Conservation (phyloP, 805 yeast genomes). For the Starmerella stigmatis region DNA sequence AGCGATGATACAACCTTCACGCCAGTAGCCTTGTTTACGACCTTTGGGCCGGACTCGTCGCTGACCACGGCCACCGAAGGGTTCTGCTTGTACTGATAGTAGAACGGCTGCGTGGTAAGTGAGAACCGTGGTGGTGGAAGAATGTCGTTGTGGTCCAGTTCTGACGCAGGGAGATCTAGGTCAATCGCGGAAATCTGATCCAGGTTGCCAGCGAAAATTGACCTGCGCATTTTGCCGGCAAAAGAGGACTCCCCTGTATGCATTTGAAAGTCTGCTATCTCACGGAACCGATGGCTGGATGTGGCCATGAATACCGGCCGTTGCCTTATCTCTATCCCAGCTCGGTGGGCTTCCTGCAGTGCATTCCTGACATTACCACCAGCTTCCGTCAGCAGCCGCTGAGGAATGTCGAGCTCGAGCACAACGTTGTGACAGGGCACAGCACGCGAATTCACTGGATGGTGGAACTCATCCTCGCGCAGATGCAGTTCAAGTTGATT, state of each 20-base stretch:
- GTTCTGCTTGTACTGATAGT: slow-evolving; percentile 68
- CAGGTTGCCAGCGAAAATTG: slow-evolving; percentile 38
- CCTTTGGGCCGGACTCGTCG: slow-evolving; percentile 39
- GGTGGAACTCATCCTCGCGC: slow-evolving; percentile 35
- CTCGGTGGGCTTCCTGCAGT: slow-evolving; percentile 42
- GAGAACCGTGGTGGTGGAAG: slow-evolving; percentile 86
- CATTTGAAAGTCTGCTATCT: slow-evolving; percentile 79
- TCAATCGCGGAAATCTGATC: slow-evolving; percentile 31
- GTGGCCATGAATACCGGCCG: slow-evolving; percentile 60
- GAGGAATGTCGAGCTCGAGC: slow-evolving; percentile 30
- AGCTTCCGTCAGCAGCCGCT: slow-evolving; percentile 24
- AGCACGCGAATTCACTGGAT: slow-evolving; percentile 37
- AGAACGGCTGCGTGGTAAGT: slow-evolving; percentile 61
- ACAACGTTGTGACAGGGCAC: slow-evolving; percentile 27
- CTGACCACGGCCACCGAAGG: slow-evolving; percentile 46
- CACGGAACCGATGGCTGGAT: slow-evolving; percentile 65
- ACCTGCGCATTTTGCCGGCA: slow-evolving; percentile 33
- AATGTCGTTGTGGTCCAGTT: slow-evolving; percentile 30
- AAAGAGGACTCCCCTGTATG: slow-evolving; percentile 48
- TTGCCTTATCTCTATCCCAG: slow-evolving; percentile 36
- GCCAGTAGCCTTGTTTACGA: slow-evolving; percentile 29
- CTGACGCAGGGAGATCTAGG: neutral
- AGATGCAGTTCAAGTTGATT: slow-evolving; percentile 31
- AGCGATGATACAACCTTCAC: slow-evolving; percentile 29
- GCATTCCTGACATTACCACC: slow-evolving; percentile 47